Evolutionary conservation across 768 basidiomycete genomes (phyloP).

Genomic region (Tremella fuciformis): DNA sequence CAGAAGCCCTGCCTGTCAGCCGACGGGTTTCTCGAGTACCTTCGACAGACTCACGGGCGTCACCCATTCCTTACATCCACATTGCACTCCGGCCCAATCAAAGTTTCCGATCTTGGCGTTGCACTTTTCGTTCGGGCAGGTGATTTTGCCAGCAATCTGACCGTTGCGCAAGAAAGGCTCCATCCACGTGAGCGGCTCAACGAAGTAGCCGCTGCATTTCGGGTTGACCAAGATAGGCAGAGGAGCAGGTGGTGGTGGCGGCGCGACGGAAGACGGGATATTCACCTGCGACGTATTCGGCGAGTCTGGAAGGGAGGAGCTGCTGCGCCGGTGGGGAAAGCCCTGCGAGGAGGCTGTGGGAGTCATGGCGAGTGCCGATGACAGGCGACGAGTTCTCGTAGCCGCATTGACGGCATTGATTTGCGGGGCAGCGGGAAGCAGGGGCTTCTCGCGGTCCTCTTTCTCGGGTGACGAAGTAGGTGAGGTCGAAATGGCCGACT

Average conservation of each 20-base stretch:
- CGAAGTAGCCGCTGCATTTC: conserved; percentile 93
- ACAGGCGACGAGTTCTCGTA: conserved; percentile 22
- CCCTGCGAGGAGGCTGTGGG: conserved; percentile 20
- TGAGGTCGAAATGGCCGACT: conserved; percentile 26
- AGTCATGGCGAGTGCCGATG: conserved; percentile 40
- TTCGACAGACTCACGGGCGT: conserved; percentile 66
- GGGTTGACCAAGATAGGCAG: conserved; percentile 61
- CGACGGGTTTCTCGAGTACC: background rate
- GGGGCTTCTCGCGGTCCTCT: conserved; percentile 20
- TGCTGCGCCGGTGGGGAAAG: background rate
- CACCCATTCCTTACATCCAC: conserved; percentile 89
- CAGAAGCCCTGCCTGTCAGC: conserved; percentile 57
- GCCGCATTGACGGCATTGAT: conserved; percentile 8
- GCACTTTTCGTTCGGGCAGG: conserved; percentile 89
- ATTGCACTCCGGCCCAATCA: conserved; percentile 93
- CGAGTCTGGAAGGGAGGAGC: background rate
- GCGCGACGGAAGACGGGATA: background rate
- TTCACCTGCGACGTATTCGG: background rate
- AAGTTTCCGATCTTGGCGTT: conserved; percentile 88
- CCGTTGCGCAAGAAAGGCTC: conserved; percentile 72
- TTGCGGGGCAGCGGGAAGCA: conserved; percentile 10
- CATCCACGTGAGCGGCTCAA: conserved; percentile 99
- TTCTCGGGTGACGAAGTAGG: conserved; percentile 39
- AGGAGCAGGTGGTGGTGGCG: conserved; percentile 13
- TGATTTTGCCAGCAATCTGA: conserved; percentile 77